These are phyloP conservation scores for Teunomyces pallodes DNA, from an alignment of 805 yeast genomes.

Conservation along the genomic window DNA sequence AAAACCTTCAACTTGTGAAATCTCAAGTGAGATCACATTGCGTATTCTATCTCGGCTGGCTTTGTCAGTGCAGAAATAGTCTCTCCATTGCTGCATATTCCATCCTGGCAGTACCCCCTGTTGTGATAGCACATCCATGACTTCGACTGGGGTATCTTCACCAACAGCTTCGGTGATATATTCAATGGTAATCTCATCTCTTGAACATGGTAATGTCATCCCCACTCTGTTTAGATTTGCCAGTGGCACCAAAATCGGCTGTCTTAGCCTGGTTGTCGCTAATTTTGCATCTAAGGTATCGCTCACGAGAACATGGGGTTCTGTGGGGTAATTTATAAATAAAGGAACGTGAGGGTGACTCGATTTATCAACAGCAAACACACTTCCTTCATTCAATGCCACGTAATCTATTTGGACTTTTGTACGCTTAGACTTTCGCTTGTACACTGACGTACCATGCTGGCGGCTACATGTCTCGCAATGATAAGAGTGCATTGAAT, in stretches of 20 bases:
- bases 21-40: slow-evolving; percentile 81
- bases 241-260: slow-evolving; percentile 47
- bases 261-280: slow-evolving; percentile 31
- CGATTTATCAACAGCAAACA: slow-evolving; percentile 43
- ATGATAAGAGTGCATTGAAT: slow-evolving; percentile 48
- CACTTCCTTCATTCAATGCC: slow-evolving; percentile 75
- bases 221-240: slow-evolving; percentile 35
- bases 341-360: slow-evolving; percentile 51
- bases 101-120: slow-evolving; percentile 60
- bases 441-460: slow-evolving; percentile 50
- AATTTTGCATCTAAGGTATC: slow-evolving; percentile 33
- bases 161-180: slow-evolving; percentile 62
- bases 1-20: slow-evolving; percentile 53
- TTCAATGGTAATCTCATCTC: slow-evolving; percentile 47
- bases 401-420: slow-evolving; percentile 66
- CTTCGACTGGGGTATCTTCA: slow-evolving; percentile 62
- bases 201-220: slow-evolving; percentile 49
- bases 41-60: slow-evolving; percentile 59
- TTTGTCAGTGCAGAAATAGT: slow-evolving; percentile 53
- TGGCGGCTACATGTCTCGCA: slow-evolving; percentile 47
- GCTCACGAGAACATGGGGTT: slow-evolving; percentile 27
- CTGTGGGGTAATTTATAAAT: slow-evolving; percentile 26
- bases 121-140: slow-evolving; percentile 87
- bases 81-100: slow-evolving; percentile 71
- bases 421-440: slow-evolving; percentile 55